Conservation (phyloP, 371 early-diverging fungal genomes). For the Mortierella polycephala region DNA sequence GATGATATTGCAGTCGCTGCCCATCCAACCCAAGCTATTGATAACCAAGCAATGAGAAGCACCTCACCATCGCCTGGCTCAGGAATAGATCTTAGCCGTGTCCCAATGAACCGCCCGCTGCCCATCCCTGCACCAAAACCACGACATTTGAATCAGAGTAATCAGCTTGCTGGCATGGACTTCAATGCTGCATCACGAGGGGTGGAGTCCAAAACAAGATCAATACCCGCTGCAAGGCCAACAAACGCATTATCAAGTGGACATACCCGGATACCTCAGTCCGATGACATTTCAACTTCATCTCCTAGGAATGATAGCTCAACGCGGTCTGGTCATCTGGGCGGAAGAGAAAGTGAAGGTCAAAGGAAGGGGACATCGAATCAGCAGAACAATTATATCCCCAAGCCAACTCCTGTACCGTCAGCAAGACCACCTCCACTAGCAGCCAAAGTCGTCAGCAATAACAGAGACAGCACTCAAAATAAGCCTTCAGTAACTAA, state of each 20-base stretch:
- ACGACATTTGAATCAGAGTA: conserved; percentile 15
- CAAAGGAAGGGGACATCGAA: neutral
- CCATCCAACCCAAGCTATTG: conserved; percentile 12
- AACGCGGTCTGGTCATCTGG: conserved; percentile 22
- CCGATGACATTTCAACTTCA: conserved; percentile 4
- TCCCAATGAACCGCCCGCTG: conserved; percentile 45
- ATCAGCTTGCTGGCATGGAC: neutral
- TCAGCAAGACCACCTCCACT: conserved; percentile 19
- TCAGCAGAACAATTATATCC: conserved; percentile 25
- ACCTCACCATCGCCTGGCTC: conserved; percentile 9
- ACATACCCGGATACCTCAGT: conserved; percentile 9
- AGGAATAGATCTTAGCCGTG: conserved; percentile 23
- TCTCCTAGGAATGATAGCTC: conserved; percentile 5
- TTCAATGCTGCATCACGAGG: neutral
- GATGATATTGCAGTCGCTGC: neutral
- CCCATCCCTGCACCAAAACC: conserved; percentile 49
- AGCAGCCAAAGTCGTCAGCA: neutral
- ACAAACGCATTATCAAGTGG: conserved; percentile 12
- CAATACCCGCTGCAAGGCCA: conserved; percentile 8
- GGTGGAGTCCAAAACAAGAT: neutral
- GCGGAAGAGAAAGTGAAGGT: neutral
- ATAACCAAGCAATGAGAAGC: conserved; percentile 7
- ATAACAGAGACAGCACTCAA: neutral
- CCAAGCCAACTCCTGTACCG: conserved; percentile 22
- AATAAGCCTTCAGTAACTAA: neutral